Evolutionary conservation across 2,329 filamentous ascomycete species (phyloP).

Genomic region (Chrysosporium keratinophilum): DNA sequence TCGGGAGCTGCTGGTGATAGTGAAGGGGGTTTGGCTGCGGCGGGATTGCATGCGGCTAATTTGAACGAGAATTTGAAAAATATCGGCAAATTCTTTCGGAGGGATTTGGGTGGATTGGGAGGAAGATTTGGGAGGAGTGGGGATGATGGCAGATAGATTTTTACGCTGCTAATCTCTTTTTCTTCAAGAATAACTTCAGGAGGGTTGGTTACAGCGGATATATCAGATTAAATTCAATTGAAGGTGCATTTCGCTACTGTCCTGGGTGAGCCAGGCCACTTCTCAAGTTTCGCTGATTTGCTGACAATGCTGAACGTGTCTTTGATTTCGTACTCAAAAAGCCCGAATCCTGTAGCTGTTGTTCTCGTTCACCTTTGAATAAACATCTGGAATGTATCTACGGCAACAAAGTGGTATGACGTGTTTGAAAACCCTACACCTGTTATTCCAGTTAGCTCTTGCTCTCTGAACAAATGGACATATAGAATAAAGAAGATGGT

Average conservation of each 20-base stretch:
- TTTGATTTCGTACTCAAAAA: no score
- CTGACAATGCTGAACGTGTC: no score
- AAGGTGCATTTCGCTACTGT: no score
- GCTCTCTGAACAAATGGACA: background rate
- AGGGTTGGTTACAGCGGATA: no score
- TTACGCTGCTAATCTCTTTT: background rate
- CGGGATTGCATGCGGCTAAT: conserved; percentile 49
- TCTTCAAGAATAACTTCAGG: no score
- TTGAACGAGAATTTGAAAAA: conserved; percentile 92
- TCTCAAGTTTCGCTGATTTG: no score
- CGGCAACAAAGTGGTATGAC: no score
- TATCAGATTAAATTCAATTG: no score
- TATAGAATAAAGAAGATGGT: background rate
- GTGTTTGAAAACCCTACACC: background rate
- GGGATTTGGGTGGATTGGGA: conserved; percentile 70
- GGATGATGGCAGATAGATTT: conserved; percentile 19
- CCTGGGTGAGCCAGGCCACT: no score
- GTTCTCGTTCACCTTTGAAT: background rate
- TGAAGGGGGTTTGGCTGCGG: conserved; percentile 20
- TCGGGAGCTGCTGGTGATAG: conserved; percentile 19
- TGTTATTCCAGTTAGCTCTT: background rate
- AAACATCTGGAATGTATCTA: background rate
- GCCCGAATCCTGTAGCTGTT: background rate
- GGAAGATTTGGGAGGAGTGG: conserved; percentile 57
- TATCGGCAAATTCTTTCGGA: conserved; percentile 89